These are phyloP conservation scores for Aspergillus costaricaensis DNA, from an alignment of 2,329 filamentous ascomycete species.

Conservation along the genomic window DNA sequence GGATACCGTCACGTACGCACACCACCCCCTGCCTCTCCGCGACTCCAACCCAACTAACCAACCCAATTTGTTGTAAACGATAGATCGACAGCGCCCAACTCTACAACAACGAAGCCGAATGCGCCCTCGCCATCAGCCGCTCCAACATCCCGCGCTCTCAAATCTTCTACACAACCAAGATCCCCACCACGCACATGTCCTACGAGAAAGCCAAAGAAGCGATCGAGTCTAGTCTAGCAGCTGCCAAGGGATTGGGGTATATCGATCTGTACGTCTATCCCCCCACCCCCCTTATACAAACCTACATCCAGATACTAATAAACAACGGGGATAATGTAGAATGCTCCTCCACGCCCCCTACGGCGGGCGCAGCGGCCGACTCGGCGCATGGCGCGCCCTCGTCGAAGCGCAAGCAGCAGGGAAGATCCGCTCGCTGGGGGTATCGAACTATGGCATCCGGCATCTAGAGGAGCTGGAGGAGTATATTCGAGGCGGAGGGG, in stretches of 20 bases:
- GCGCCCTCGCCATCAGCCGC: conserved; percentile 54
- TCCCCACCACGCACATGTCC: conserved; percentile 53
- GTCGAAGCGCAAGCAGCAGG: conserved; percentile 43
- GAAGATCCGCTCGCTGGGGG: conserved; percentile 44
- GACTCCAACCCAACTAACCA: no score
- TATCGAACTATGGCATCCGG: conserved; percentile 45
- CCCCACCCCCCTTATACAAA: neutral
- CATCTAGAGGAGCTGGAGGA: conserved; percentile 45
- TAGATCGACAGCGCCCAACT: conserved; percentile 60
- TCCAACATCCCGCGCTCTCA: conserved; percentile 56
- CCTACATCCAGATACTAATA: neutral
- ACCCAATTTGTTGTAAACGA: neutral
- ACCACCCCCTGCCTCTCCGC: no score
- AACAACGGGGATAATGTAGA: conserved; percentile 19
- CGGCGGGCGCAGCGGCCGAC: conserved; percentile 39
- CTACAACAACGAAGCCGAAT: conserved; percentile 61
- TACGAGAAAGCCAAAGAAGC: conserved; percentile 67
- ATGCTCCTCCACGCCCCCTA: conserved; percentile 45
- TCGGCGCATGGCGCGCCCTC: conserved; percentile 44
- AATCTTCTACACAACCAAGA: conserved; percentile 66
- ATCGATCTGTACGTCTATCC: conserved; percentile 58
- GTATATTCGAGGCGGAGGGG: conserved; percentile 43
- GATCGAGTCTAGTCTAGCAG: conserved; percentile 63
- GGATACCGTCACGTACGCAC: conserved; percentile 60
- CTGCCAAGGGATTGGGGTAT: conserved; percentile 65